Base-by-base conservation (phyloP, 2,329 filamentous ascomycete genomes). In the Clonostachys solani region DNA sequence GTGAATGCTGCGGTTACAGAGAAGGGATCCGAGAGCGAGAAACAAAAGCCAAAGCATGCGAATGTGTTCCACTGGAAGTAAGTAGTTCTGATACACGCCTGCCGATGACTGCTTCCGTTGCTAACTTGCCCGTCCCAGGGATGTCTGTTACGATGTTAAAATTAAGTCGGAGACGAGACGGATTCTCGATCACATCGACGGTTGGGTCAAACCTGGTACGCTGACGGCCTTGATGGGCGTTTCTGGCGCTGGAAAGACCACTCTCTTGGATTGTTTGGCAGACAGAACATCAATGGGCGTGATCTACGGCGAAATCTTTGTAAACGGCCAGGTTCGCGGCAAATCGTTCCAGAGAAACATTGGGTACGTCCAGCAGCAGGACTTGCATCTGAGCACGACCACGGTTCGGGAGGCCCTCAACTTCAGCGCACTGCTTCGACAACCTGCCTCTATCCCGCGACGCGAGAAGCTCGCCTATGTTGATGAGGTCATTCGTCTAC, bases 181-280 rank as follows among this genome's bases (percentile, higher is more conserved):
- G 18, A 82, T 90, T 55, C 65, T 89, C 34, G 80, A 88, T 50
- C 71, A 86, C 47, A 82, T 88, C 8, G 81, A 92, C 56, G 90
- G 90, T 34, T 95, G 88, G 87, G 89, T 95, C 51, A 91, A 92
- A 63, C 90, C 90, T 1, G 90, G 90, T 41, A 94, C 87, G 15
- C 67, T 94, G 50, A 95, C 89, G 6, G 89, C 88, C 42, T 74
- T 94, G 2, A 95, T 95, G 89, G 86, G 55, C 6, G 50, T 49
- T 33, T 55, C 54, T 12, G 55, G 55, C 18, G 55, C 55, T 12
- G 55, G 83, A 45, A 87, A 87, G 60, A 87, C 83, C 2, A 86
- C 83, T 5, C 71, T 87, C 33, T 64, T 87, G 41, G 50, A 52
- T 42, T 80, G 81, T 10, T 71, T 87, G 45, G 83, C 83, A 41